Base-by-base conservation (phyloP, 257 asterid species). In the Ajuga chamaepitys region DNA sequence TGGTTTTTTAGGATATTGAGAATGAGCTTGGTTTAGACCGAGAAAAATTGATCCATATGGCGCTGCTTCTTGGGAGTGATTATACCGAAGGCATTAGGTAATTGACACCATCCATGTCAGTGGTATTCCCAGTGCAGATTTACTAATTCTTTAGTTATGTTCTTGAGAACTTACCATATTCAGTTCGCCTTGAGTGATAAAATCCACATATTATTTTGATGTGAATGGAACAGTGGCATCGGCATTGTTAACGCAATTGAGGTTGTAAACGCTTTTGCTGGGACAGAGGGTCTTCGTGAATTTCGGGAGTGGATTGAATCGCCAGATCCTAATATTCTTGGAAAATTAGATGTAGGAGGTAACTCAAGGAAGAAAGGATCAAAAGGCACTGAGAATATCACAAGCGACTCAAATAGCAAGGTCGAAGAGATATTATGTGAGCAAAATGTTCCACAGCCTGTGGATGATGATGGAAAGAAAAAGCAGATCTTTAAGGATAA, bases 31-130 rank as follows among this genome's bases (percentile, higher is more conserved):
- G 99, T 26, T 75, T 93, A 70, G 81, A 86, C 65, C 76, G 93
- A 67, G 96, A 90, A 60, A 93, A 87, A 71, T 68, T 93, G 77
- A 82, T 93, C 63, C 83, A 57, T 64, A 88, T 88, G 90, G 97
- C 99, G 7, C 55, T 89, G 70, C 89, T 93, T 73, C 96, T 93
- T 78, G 96, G 96, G 58, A 93, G 99, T 67, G 96, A 93, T 73
- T 90, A 93, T 67, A 89, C 97, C 41, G 99, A 93, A 88, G 99
- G 97, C 66, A 80, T 93, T 67, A 88, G 97, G 97, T 93, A 84
- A 80, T 47, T 35, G 26, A 14, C 42, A 34, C 34, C 42, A 52
- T 54, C 72, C 65, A 41, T 45, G 22, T 58, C 34, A 11, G 13
- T 45, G 26, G 28, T 56, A 17, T 67, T 42, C 22, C 55, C 32